Percentiles rank a stretch among this genome's conserved stretches.
Conservation (phyloP, 495 filamentous ascomycete genomes). For the Rostrohypoxylon terebratum region DNA sequence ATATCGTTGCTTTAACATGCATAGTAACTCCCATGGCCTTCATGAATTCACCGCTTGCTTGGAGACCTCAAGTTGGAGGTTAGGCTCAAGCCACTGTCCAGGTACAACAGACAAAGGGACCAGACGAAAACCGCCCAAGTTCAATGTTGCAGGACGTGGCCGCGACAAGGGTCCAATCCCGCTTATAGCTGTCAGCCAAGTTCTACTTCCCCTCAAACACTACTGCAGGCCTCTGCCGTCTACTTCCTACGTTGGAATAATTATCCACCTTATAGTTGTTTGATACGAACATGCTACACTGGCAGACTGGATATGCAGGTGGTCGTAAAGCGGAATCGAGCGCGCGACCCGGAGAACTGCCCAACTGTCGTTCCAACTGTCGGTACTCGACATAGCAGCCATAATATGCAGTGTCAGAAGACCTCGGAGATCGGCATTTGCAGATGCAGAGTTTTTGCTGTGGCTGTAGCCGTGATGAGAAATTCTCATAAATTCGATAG, state of each 20-base stretch:
- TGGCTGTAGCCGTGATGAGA: background rate
- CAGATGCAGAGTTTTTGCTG: slow-evolving; percentile 21
- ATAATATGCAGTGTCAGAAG: slow-evolving; percentile 33
- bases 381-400: slow-evolving; percentile 43
- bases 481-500: slow-evolving; percentile 11
- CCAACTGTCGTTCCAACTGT: too few species aligned
- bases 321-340: slow-evolving; percentile 27
- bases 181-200: slow-evolving; percentile 21
- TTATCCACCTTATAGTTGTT: slow-evolving; percentile 18
- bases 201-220: slow-evolving; percentile 10
- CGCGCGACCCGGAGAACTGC: slow-evolving; percentile 34
- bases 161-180: slow-evolving; percentile 16
- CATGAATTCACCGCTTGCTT: slow-evolving; percentile 1
- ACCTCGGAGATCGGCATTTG: slow-evolving; percentile 39
- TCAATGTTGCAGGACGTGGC: background rate
- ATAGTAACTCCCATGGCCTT: slow-evolving; percentile 14
- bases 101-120: background rate
- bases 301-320: background rate
- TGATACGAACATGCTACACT: slow-evolving; percentile 27
- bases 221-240: slow-evolving; percentile 18
- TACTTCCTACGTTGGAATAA: slow-evolving; percentile 24
- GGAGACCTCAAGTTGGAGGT: background rate
- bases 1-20: slow-evolving; percentile 5
- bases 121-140: slow-evolving; percentile 3
- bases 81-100: slow-evolving; percentile 10